phyloP scores from a whole-genome alignment of 73 alveolate species.

The Paramecium caudatum region DNA sequence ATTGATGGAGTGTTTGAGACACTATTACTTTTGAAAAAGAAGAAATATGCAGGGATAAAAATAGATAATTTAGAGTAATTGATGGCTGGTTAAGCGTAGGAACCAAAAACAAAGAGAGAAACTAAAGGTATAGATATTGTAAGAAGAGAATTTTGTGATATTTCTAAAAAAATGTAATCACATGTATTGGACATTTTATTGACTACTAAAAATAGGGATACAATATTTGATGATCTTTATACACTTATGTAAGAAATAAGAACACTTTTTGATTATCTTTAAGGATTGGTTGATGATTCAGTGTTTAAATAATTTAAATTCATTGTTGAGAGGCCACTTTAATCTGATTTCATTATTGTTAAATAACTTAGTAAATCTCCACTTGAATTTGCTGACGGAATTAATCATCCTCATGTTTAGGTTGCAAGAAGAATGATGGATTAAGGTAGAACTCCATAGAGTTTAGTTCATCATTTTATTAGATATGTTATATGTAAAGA shows the following conservation, averaged over 20 bases:
- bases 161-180: constrained; percentile 89
- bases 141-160: constrained; percentile 99
- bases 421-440: constrained; percentile 92
- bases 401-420: constrained; percentile 93
- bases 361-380: constrained; percentile 93
- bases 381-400: constrained; percentile 88
- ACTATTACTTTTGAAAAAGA: constrained; percentile 96
- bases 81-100: neutral
- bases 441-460: constrained; percentile 85
- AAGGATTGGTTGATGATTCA: neutral
- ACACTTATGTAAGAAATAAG: constrained; percentile 88
- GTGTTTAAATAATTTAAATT: neutral
- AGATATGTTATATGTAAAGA: constrained; percentile 93
- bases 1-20: constrained; percentile 97
- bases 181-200: constrained; percentile 87
- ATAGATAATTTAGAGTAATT: constrained; percentile 74
- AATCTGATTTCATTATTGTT: constrained; percentile 80
- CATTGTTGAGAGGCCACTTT: neutral
- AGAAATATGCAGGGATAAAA: constrained; percentile 99
- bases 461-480: constrained; percentile 85
- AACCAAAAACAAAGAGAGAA: constrained; percentile 20
- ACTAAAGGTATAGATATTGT: constrained; percentile 96
- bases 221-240: constrained; percentile 83
- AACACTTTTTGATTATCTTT: constrained; percentile 65
- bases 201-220: constrained; percentile 91